Conservation (phyloP, 768 basidiomycete species). For the Postia placenta region DNA sequence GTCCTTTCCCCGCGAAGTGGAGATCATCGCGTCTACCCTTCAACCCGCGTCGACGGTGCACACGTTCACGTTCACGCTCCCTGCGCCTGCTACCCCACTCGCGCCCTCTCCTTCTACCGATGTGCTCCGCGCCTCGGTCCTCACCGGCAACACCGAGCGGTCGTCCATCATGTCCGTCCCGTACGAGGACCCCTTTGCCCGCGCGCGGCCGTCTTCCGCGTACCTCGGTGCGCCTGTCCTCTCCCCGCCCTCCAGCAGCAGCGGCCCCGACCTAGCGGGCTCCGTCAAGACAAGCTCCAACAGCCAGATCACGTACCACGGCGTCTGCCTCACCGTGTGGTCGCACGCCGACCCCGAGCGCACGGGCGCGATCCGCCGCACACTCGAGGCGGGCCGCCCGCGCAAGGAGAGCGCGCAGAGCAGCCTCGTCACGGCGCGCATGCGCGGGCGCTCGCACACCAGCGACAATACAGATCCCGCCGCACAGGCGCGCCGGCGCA, state of each 20-base stretch:
- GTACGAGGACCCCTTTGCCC: slow-evolving; percentile 67
- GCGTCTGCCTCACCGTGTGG: slow-evolving; percentile 93
- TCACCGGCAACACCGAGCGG: slow-evolving; percentile 43
- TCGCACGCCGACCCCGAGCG: slow-evolving; percentile 90
- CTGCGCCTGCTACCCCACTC: slow-evolving; percentile 68
- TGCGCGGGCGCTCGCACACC: slow-evolving; percentile 58
- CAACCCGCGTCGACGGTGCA: slow-evolving; percentile 92
- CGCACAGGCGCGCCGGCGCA: slow-evolving; percentile 48
- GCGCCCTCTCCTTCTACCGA: slow-evolving; percentile 71
- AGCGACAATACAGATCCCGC: slow-evolving; percentile 45
- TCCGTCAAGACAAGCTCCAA: slow-evolving; percentile 25
- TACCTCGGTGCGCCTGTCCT: slow-evolving; percentile 74
- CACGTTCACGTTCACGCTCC: slow-evolving; percentile 83
- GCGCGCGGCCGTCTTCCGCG: slow-evolving; percentile 70
- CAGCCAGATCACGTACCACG: slow-evolving; percentile 69
- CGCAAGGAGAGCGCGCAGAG: slow-evolving; percentile 80
- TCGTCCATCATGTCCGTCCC: slow-evolving; percentile 68
- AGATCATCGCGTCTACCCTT: slow-evolving; percentile 91
- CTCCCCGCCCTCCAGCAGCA: slow-evolving; percentile 26
- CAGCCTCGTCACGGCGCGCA: slow-evolving; percentile 50
- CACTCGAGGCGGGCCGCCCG: slow-evolving; percentile 70
- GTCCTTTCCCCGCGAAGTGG: slow-evolving; percentile 87
- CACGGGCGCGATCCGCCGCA: slow-evolving; percentile 75
- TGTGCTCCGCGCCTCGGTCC: slow-evolving; percentile 67
- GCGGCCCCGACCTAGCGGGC: slow-evolving; percentile 14